Conservation (phyloP, 257 asterid species). For the Fraxinus americana region DNA sequence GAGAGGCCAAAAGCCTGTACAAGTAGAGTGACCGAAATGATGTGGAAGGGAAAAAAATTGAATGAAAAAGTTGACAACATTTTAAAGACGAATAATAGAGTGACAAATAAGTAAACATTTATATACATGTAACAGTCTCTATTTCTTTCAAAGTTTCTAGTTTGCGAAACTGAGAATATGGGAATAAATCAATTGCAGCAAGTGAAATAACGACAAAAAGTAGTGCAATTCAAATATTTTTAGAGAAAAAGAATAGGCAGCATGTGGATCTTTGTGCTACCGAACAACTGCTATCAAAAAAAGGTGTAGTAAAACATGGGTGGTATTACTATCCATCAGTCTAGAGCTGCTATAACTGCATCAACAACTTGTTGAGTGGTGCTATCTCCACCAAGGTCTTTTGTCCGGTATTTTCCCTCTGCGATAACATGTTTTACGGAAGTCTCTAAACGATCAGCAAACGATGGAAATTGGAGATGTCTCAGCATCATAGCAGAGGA, state of each 20-base stretch:
- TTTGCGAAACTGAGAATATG: too few species aligned
- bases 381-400: constrained; percentile 87
- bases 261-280: neutral
- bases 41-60: too few species aligned
- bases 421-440: constrained; percentile 75
- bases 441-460: constrained; percentile 88
- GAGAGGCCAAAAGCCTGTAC: too few species aligned
- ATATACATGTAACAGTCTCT: too few species aligned
- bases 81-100: too few species aligned
- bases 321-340: constrained; percentile 26
- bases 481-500: constrained; percentile 98
- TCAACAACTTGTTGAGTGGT: constrained; percentile 86
- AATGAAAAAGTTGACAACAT: too few species aligned
- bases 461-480: constrained; percentile 94
- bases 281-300: neutral
- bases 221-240: neutral
- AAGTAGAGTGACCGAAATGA: too few species aligned
- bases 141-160: too few species aligned
- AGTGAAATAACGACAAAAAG: neutral
- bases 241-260: neutral
- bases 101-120: too few species aligned
- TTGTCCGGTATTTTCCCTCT: constrained; percentile 69
- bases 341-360: constrained; percentile 79
- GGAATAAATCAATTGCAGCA: neutral
- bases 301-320: neutral